Percentiles rank a stretch among this genome's conserved stretches.
These are phyloP conservation scores for Carex arenaria DNA, from an alignment of 202 grass and related monocot species.

Conservation along the genomic window DNA sequence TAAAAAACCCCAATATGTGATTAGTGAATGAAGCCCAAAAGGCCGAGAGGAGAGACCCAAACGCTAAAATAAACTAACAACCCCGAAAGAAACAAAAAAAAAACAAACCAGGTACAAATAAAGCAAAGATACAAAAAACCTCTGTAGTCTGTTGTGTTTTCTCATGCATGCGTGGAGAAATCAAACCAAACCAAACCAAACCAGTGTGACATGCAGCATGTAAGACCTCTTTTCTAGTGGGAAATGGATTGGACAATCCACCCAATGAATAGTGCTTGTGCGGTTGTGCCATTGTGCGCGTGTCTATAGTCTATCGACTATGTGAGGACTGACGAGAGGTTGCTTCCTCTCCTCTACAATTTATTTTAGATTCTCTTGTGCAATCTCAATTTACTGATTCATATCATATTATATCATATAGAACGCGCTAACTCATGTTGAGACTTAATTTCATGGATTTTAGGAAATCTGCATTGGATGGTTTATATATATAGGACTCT, in stretches of 20 bases:
- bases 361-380: not conserved
- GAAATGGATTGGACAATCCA: constrained; percentile 5
- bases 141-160: not conserved
- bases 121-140: not conserved
- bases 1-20: not conserved
- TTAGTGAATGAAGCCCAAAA: constrained; percentile 1
- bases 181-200: not conserved
- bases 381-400: not conserved
- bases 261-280: constrained; percentile 6
- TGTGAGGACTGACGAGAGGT: not conserved
- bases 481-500: no score
- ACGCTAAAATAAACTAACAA: not conserved
- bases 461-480: no score
- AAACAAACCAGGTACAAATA: not conserved
- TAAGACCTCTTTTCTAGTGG: not conserved
- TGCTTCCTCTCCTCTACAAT: not conserved
- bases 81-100: constrained; percentile 27
- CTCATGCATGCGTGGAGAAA: constrained; percentile 16
- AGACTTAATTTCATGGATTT: no score
- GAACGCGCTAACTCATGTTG: not conserved
- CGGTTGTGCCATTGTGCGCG: not conserved
- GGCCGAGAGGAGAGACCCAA: not conserved
- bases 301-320: not conserved
- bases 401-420: no score
- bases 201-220: not conserved